Evolutionary conservation across 805 yeast species (phyloP).

Genomic region (Metschnikowia peoriensis): DNA sequence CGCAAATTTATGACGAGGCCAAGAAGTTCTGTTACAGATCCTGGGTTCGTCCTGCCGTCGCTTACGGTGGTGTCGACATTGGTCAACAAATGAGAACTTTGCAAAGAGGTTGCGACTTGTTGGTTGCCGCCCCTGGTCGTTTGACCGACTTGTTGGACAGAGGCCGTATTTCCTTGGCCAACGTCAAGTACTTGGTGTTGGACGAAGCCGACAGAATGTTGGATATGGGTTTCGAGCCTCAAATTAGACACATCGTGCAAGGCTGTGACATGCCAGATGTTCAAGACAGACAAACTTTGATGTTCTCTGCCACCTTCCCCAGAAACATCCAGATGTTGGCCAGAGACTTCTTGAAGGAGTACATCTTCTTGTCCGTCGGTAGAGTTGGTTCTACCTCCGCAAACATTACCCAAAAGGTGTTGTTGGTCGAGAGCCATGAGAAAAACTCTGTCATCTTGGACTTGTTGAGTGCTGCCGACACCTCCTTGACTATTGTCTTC

Average conservation of each 20-base stretch:
- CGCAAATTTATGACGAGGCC: constrained; percentile 95
- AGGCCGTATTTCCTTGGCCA: constrained; percentile 85
- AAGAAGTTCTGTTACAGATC: constrained; percentile 95
- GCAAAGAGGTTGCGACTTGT: constrained; percentile 90
- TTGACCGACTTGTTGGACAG: constrained; percentile 92
- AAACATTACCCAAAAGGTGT: constrained; percentile 91
- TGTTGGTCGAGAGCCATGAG: constrained; percentile 93
- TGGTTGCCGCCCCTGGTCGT: constrained; percentile 99
- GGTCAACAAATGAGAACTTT: constrained; percentile 82
- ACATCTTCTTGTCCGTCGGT: constrained; percentile 95
- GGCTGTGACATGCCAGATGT: constrained; percentile 97
- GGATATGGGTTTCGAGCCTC: constrained; percentile 99
- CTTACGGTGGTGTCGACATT: constrained; percentile 98
- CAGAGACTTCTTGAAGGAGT: constrained; percentile 92
- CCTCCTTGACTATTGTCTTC: constrained; percentile 87
- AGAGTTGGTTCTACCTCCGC: constrained; percentile 99
- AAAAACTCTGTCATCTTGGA: constrained; percentile 87
- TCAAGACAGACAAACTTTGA: constrained; percentile 88
- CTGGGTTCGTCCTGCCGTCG: constrained; percentile 96
- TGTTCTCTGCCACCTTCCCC: constrained; percentile 99
- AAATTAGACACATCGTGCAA: constrained; percentile 96
- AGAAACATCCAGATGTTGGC: constrained; percentile 96
- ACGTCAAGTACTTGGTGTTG: constrained; percentile 88
- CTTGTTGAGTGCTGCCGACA: constrained; percentile 69
- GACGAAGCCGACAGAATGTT: constrained; percentile 99